Evolutionary conservation across 768 basidiomycete species (phyloP), one percentile per base, ranked within the genome.

Genomic region (Psilocybe tampanensis): DNA sequence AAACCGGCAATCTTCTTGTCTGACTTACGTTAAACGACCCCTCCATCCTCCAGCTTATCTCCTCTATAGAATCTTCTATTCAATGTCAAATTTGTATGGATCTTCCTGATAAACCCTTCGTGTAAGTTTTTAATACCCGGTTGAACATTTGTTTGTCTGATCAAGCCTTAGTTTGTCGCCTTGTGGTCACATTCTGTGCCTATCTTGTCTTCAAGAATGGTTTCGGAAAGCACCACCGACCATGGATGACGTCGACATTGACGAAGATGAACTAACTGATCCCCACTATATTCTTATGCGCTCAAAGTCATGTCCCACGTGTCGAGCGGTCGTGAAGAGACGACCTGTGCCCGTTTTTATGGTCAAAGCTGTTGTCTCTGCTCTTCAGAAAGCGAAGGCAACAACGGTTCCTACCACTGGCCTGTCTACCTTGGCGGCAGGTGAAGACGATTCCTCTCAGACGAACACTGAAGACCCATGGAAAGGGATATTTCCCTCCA

Each of bases 71-170:
- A 70, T 66, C 70, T 22, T 80, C 81, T 29, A 68, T 88, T 17
- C 85, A 84, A 63, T 92, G 90, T 64, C 89, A 90, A 64, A 90
- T 92, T 43, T 92, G 90, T 65, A 86, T 90, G 76, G 90, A 92
- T 18, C 68, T 85, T 11, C 72, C 90, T 9, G 66, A 77, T 39
- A 82, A 82, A 58, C 90, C 90, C 22, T 86, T 80, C 66, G 83
- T 82, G 89, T 91, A 66, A 61, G 87, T 80, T 11, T 47, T 26
- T 8, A 42, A 24, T 36, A 29, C 42, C 8, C 34, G 19, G 8
- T 19, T 29, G 47, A 29, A 34, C 21, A 12, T 32, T 33, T 9
- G 15, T 34, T 18, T 15, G 36, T 36, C 21, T 15, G 19, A 36
- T 50, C 29, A 13, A 26, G n/a, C 11, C 29, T 39, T 15, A 90